A percentile compares a stretch with the other conserved stretches of the same genome.
Conservation (phyloP, 768 basidiomycete species). For the Xerocomellus intermedius region DNA sequence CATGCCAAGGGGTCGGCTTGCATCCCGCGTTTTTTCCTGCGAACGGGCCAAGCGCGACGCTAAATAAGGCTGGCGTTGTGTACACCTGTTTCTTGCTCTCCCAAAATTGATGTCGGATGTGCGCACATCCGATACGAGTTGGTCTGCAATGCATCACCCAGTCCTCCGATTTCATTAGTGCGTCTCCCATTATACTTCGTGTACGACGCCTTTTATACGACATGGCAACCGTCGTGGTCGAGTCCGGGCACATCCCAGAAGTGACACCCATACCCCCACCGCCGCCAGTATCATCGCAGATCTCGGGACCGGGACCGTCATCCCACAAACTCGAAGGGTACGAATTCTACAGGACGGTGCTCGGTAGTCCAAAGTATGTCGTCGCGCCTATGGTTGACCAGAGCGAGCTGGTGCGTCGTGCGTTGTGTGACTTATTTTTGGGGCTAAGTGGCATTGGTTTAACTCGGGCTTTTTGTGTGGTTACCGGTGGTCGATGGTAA, state of each 20-base stretch:
- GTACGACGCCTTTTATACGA: slow-evolving; percentile 1
- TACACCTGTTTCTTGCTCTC: slow-evolving; percentile 1
- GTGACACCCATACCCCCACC: neutral
- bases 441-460: neutral
- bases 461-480: neutral
- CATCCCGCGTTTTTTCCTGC: no score
- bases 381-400: slow-evolving; percentile 99
- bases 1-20: no score
- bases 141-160: slow-evolving; percentile 6
- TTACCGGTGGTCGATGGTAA: neutral
- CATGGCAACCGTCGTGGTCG: slow-evolving; percentile 6
- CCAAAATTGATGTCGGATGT: slow-evolving; percentile 3
- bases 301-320: neutral
- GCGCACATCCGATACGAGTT: neutral
- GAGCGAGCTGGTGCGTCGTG: slow-evolving; percentile 78
- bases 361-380: slow-evolving; percentile 84
- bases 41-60: no score
- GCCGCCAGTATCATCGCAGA: neutral
- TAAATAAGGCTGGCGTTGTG: no score
- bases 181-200: neutral
- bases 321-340: slow-evolving; percentile 63
- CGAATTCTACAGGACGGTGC: slow-evolving; percentile 74
- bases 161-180: neutral
- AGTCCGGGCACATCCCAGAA: neutral
- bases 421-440: neutral